Conservation (phyloP, 2,329 filamentous ascomycete genomes). For the Aureobasidium mangrovei region DNA sequence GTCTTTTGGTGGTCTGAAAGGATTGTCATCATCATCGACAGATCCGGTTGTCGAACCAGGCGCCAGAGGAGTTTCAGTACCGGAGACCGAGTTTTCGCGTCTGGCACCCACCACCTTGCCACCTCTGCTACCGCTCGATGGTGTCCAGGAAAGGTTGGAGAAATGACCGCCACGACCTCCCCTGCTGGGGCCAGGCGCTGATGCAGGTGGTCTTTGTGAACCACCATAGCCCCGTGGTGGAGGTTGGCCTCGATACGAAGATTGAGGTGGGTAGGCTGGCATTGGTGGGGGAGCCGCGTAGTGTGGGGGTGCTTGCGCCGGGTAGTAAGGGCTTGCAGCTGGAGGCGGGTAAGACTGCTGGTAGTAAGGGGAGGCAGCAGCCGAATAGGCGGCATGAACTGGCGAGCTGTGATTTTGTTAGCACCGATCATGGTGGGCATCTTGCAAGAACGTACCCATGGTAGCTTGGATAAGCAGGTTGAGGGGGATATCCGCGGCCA, state of each 20-base stretch:
- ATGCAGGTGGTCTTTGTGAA: slow-evolving; percentile 38
- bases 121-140: slow-evolving; percentile 44
- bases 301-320: slow-evolving; percentile 30
- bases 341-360: slow-evolving; percentile 32
- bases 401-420: slow-evolving; percentile 31
- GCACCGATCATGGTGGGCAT: slow-evolving; percentile 15
- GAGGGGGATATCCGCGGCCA: slow-evolving; percentile 45
- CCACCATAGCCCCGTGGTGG: slow-evolving; percentile 29
- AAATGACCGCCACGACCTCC: slow-evolving; percentile 53
- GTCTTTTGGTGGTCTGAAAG: slow-evolving; percentile 57
- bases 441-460: slow-evolving; percentile 42
- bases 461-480: slow-evolving; percentile 36
- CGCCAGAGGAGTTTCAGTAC: slow-evolving; percentile 4
- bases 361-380: slow-evolving; percentile 44
- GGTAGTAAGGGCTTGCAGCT: slow-evolving; percentile 16
- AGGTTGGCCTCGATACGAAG: slow-evolving; percentile 36
- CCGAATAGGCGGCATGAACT: slow-evolving; percentile 48
- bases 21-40: slow-evolving; percentile 49
- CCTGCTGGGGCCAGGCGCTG: slow-evolving; percentile 31
- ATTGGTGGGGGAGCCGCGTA: slow-evolving; percentile 7
- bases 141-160: slow-evolving; percentile 64
- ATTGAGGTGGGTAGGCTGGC: slow-evolving; percentile 8
- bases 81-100: slow-evolving; percentile 1
- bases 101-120: slow-evolving; percentile 31
- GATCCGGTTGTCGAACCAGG: slow-evolving; percentile 20